Base-by-base conservation (phyloP, 768 basidiomycete species). In the Tylopilus cervinicoccineus region DNA sequence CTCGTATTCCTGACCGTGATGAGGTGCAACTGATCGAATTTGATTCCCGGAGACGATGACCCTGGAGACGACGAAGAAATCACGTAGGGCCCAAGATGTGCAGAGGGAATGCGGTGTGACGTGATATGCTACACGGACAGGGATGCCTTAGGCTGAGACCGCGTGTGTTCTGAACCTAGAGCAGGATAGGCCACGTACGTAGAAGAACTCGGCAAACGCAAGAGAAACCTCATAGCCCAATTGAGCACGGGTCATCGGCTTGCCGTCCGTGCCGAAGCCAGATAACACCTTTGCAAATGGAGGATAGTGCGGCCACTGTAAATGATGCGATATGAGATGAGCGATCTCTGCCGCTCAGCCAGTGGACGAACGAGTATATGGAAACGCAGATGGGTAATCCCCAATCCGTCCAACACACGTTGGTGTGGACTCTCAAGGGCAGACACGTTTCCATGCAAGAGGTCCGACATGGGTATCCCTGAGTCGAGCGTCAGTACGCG, bases 121-220 rank as follows among this genome's bases (percentile, higher is more conserved):
- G 53, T 57, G 36, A 64, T 51, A n/a, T 55, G 42, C 63, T 62
- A 36, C 23, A 47, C 19, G 7, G 36, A 38, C 16, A 38, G n/a
- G 11, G 22, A 20, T n/a, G n/a, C n/a, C n/a, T n/a, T n/a, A n/a
- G 37, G 14, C 17, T 12, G 37, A 55, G 49, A 34, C 38, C 41
- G 22, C 22, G n/a, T 32, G 34, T 13, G 6, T 20, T 9, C 19
- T 16, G 14, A 38, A 22, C 24, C 24, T 33, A 28, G 44, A 53
- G 42, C 27, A 7, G 24, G 38, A 23, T 24, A 17, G 24, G 31
- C 10, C 10, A 58, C 63, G 44, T 56, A 64, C 62, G 31, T 52
- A 60, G 49, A 65, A 54, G n/a, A 64, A 60, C 23, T 63, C 63
- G 44, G 63, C 60, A 53, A 64, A 64, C 9, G 62, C 63, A 37